phyloP scores from a whole-genome alignment of 2,329 filamentous ascomycete species.

The Pestalotiopsis sp. region DNA sequence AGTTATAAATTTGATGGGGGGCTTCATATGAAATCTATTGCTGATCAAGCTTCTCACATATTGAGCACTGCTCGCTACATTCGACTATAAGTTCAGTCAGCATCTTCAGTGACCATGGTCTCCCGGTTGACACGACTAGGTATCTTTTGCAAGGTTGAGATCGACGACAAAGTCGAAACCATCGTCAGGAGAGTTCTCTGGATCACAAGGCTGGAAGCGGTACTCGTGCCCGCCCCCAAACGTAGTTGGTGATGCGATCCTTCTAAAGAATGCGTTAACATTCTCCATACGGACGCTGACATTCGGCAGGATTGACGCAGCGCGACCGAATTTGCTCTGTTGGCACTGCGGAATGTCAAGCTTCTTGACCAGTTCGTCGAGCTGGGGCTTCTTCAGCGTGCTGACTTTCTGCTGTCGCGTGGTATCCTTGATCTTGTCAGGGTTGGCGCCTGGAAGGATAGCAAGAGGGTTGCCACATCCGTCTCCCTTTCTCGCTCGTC shows the following conservation, averaged over 20 bases:
- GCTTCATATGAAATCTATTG: too few species aligned
- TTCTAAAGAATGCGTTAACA: conserved; percentile 55
- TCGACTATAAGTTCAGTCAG: too few species aligned
- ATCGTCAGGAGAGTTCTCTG: conserved; percentile 70
- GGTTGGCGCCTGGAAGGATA: conserved; percentile 75
- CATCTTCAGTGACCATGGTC: conserved; percentile 63
- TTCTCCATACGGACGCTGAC: conserved; percentile 64
- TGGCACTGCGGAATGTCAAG: conserved; percentile 51
- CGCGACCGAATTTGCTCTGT: conserved; percentile 56
- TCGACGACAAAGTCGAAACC: conserved; percentile 85
- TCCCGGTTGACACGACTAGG: conserved; percentile 82
- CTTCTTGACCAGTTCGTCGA: conserved; percentile 46
- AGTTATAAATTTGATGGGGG: too few species aligned
- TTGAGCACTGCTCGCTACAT: too few species aligned
- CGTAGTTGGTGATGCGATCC: too few species aligned
- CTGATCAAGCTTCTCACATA: too few species aligned
- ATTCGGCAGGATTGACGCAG: conserved; percentile 69
- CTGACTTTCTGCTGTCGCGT: conserved; percentile 42
- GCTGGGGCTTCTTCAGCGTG: conserved; percentile 21
- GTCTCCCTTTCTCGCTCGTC: too few species aligned
- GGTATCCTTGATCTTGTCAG: conserved; percentile 40
- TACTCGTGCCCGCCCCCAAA: too few species aligned
- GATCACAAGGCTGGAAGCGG: conserved; percentile 79
- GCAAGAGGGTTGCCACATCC: conserved; percentile 70
- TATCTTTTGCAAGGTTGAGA: conserved; percentile 71